A percentile compares a stretch with the other conserved stretches of the same genome.
Conservation (phyloP, 2,329 filamentous ascomycete species). For the Metarhizium rileyi region DNA sequence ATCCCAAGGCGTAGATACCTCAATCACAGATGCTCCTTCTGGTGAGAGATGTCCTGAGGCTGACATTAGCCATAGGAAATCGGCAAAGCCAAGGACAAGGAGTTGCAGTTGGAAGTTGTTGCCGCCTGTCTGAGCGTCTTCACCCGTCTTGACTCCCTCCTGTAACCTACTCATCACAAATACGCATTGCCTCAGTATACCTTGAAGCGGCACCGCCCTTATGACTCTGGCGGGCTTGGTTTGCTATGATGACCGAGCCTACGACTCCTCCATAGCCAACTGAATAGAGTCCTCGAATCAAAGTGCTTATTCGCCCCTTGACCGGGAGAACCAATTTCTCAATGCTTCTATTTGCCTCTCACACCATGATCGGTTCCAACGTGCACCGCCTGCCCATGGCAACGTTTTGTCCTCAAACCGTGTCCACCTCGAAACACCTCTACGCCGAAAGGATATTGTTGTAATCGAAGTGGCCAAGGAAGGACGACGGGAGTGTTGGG, state of each 20-base stretch:
- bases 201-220: not conserved
- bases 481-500: not conserved
- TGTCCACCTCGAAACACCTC: not conserved
- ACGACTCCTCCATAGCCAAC: not conserved
- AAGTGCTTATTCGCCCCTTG: not conserved
- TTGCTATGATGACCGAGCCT: not conserved
- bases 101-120: constrained; percentile 93
- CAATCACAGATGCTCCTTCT: not conserved
- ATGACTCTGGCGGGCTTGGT: not conserved
- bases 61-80: constrained; percentile 49
- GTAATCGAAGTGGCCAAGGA: not conserved
- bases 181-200: not conserved
- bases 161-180: constrained; percentile 41
- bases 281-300: not conserved
- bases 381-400: not conserved
- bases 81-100: constrained; percentile 79
- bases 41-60: not conserved
- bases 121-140: constrained; percentile 96
- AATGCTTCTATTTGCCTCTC: not conserved
- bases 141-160: constrained; percentile 88
- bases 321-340: not conserved
- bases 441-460: not conserved
- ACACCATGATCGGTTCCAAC: not conserved
- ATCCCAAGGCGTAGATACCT: not conserved
- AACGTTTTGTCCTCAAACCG: not conserved